Percentiles rank a stretch among this genome's conserved stretches.
Conservation (phyloP, 306 rosid genomes). For the Coriaria nepalensis region DNA sequence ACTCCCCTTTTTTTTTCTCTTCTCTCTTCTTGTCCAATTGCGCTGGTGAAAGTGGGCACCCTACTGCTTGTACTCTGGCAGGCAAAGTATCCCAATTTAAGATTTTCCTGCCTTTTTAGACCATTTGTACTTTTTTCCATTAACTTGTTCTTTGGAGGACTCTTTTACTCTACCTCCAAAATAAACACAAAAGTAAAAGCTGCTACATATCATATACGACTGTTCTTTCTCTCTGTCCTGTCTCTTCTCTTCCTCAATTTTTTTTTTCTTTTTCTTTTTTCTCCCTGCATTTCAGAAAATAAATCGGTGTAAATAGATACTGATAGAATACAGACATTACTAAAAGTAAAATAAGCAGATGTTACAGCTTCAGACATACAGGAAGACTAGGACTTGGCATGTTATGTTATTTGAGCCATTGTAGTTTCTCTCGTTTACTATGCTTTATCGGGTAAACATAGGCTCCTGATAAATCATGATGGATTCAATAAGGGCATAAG, state of each 20-base stretch:
- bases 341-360: neutral
- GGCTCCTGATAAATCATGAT: too few species aligned
- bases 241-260: slow-evolving; percentile 2
- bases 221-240: slow-evolving; percentile 5
- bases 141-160: slow-evolving; percentile 23
- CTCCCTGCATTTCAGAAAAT: slow-evolving; percentile 12
- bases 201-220: slow-evolving; percentile 15
- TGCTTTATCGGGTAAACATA: too few species aligned
- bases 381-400: too few species aligned
- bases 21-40: too few species aligned
- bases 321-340: neutral
- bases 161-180: slow-evolving; percentile 24
- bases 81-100: slow-evolving; percentile 68
- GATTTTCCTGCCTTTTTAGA: slow-evolving; percentile 28
- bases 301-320: neutral
- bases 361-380: too few species aligned
- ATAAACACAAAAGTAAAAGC: slow-evolving; percentile 28
- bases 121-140: slow-evolving; percentile 9
- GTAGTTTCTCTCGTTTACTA: neutral
- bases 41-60: slow-evolving; percentile 36
- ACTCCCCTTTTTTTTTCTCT: neutral
- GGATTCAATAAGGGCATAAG: too few species aligned
- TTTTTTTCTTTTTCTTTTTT: slow-evolving; percentile 3
- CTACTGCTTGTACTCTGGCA: slow-evolving; percentile 47
- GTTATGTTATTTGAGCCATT: neutral